These are phyloP conservation scores for Syncephalastrum monosporum DNA, from an alignment of 371 early-diverging fungal genomes.

Conservation along the genomic window DNA sequence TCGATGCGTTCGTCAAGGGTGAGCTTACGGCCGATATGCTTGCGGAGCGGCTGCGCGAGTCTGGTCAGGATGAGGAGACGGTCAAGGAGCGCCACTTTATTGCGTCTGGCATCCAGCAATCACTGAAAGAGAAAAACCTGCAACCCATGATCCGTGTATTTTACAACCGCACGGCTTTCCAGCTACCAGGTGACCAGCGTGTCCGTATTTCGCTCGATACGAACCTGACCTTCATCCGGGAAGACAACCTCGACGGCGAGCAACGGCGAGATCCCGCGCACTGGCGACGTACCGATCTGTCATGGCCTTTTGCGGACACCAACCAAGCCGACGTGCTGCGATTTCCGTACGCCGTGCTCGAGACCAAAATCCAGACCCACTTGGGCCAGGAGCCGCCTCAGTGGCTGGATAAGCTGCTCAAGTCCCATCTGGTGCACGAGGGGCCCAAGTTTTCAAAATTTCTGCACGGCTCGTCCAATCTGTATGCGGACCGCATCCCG, in stretches of 20 bases:
- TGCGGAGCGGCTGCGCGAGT: constrained; percentile 72
- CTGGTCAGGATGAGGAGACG: constrained; percentile 73
- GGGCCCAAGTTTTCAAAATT: constrained; percentile 99
- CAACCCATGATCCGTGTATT: constrained; percentile 84
- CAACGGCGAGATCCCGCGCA: constrained; percentile 65
- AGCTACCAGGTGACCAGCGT: constrained; percentile 91
- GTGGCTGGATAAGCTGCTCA: constrained; percentile 91
- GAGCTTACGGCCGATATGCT: constrained; percentile 80
- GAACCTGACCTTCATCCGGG: constrained; percentile 96
- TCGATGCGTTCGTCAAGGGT: constrained; percentile 60
- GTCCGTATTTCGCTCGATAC: constrained; percentile 97
- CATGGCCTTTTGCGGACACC: constrained; percentile 86
- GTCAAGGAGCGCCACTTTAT: constrained; percentile 72
- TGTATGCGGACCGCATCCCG: constrained; percentile 83
- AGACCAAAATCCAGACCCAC: constrained; percentile 92
- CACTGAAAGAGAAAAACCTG: constrained; percentile 74
- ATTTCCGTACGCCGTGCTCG: constrained; percentile 98
- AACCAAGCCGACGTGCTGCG: constrained; percentile 76
- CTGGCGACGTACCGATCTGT: constrained; percentile 92
- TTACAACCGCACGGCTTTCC: constrained; percentile 98
- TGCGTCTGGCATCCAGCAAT: constrained; percentile 77
- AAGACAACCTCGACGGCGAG: constrained; percentile 76
- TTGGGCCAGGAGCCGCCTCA: constrained; percentile 82
- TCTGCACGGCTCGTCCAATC: constrained; percentile 92
- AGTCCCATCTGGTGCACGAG: constrained; percentile 91